phyloP scores from a whole-genome alignment of 768 basidiomycete species.

The Pleurotus tuber-regium region DNA sequence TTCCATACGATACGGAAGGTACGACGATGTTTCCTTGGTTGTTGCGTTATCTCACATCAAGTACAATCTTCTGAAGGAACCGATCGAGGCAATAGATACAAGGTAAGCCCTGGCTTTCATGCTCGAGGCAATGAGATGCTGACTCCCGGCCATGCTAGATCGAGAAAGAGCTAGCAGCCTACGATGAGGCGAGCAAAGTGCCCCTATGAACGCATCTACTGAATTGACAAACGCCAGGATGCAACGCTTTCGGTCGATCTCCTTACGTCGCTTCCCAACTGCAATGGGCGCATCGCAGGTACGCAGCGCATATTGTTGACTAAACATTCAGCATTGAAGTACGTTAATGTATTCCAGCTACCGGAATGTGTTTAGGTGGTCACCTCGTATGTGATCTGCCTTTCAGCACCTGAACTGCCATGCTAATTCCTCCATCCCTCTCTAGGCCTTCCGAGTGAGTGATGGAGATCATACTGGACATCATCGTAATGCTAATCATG shows the following conservation, averaged over 20 bases:
- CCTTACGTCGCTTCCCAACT: conserved; percentile 68
- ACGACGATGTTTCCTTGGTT: background rate
- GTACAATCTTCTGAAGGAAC: conserved; percentile 48
- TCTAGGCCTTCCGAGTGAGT: conserved; percentile 40
- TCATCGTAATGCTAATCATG: background rate
- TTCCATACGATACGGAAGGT: conserved; percentile 89
- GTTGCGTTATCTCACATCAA: background rate
- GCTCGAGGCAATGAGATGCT: too few species aligned
- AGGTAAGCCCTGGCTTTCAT: conserved; percentile 41
- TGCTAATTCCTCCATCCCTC: conserved; percentile 3
- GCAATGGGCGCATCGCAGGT: conserved; percentile 91
- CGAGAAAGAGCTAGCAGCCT: conserved; percentile 84
- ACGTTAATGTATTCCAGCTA: conserved; percentile 42
- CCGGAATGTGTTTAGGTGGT: conserved; percentile 90
- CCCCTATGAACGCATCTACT: background rate
- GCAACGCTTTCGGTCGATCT: conserved; percentile 76
- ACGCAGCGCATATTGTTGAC: conserved; percentile 15
- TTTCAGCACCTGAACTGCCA: background rate
- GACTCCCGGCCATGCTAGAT: conserved; percentile 45
- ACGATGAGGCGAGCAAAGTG: conserved; percentile 68
- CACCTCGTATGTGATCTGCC: conserved; percentile 56
- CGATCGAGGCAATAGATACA: conserved; percentile 90
- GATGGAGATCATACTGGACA: background rate
- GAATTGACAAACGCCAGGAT: conserved; percentile 48
- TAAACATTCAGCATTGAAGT: too few species aligned